Evolutionary conservation across 116 monocot species (phyloP), one percentile per base, ranked within the genome.

Genomic region (Iris pallida): DNA sequence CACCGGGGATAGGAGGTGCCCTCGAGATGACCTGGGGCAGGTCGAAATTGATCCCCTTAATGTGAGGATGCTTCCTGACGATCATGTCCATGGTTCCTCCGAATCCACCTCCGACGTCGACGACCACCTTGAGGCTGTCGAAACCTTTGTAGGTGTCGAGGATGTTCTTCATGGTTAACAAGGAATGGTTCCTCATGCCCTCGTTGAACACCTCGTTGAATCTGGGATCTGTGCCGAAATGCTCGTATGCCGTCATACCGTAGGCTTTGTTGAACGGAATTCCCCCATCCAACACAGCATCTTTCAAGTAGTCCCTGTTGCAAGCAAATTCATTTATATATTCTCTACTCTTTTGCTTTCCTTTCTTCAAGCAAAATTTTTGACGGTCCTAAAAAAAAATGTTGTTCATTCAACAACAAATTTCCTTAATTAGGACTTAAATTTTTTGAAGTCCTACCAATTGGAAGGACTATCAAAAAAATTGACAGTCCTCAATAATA

Each of bases 131-230:
- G 64, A 64, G 18, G 17, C 46, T 45, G 20, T 56, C 14, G 20
- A 73, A 73, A 14, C 72, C 72, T 8, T 15, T 41, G 53, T 72
- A 72, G 42, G 63, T 52, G 1, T 72, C 72, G 11, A 72, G 61
- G 30, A 72, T 42, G 6, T 72, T 72, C 45, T 75, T 75, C 17
- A 14, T 64, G 54, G 71, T 53, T 41, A 72, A 43, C 16, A 53
- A 44, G 8, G 71, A 72, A 53, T 72, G 61, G 54, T 53, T 53
- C 63, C 63, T 72, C 71, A 72, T 72, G 10, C 55, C 63, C 42
- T 72, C 72, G 4, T 64, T 73, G 53, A 72, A 72, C 20, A 73
- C 20, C 54, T 20, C 19, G 64, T 73, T 73, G 55, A 73, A 73
- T 43, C 63, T 73, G 0, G 11, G 64, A 63, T 73, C 64, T 5